These are phyloP conservation scores for Lentinula aciculospora DNA, from an alignment of 768 basidiomycete species.

Conservation along the genomic window DNA sequence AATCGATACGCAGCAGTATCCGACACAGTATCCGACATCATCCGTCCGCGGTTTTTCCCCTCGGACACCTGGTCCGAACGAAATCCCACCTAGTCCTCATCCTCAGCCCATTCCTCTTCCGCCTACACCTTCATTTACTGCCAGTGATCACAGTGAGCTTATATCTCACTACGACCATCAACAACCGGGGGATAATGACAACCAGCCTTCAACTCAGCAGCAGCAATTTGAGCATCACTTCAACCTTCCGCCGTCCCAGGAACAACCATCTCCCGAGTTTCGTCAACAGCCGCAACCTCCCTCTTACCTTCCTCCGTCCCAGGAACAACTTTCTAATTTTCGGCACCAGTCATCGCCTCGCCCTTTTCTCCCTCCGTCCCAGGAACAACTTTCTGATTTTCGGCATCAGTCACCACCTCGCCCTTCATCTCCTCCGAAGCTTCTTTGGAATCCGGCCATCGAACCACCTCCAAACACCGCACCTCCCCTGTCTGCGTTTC, in stretches of 20 bases:
- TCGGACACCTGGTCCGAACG: conserved; percentile 57
- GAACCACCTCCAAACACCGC: conserved; percentile 71
- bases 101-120: conserved; percentile 46
- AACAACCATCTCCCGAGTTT: conserved; percentile 15
- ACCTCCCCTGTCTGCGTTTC: conserved; percentile 54
- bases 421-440: conserved; percentile 55
- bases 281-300: conserved; percentile 19
- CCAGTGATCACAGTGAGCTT: not conserved
- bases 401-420: conserved; percentile 26
- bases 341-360: conserved; percentile 19
- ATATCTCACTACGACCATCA: not conserved
- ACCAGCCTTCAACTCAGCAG: not conserved
- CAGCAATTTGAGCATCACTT: not conserved
- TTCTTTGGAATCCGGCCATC: conserved; percentile 76
- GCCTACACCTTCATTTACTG: not conserved
- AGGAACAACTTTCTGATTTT: conserved; percentile 16
- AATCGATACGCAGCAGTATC: not conserved
- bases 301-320: conserved; percentile 15
- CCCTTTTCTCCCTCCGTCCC: conserved; percentile 15
- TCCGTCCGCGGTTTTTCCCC: conserved; percentile 19
- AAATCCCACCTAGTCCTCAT: conserved; percentile 59
- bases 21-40: not conserved
- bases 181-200: not conserved
- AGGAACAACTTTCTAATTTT: conserved; percentile 16
- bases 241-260: conserved; percentile 14